Conservation (phyloP, 2,329 filamentous ascomycete genomes). For the Kalmusia sp. region DNA sequence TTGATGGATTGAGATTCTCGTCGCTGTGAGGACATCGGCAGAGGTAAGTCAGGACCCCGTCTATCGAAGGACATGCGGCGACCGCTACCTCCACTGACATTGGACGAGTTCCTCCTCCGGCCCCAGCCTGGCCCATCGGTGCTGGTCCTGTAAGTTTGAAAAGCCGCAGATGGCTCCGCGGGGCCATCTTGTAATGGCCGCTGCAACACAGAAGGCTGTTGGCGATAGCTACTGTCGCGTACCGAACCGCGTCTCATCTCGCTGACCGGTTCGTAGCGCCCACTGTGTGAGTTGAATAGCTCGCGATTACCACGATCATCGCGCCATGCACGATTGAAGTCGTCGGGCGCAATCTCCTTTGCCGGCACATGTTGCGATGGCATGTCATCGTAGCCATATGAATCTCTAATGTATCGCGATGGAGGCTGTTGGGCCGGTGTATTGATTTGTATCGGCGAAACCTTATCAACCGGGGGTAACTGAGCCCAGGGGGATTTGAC, state of each 20-base stretch:
- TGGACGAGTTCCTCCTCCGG: conserved; percentile 85
- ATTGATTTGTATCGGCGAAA: conserved; percentile 72
- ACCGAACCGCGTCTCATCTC: conserved; percentile 74
- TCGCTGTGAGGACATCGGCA: conserved; percentile 36
- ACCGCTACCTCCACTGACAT: conserved; percentile 84
- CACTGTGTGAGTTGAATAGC: conserved; percentile 93
- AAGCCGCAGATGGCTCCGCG: conserved; percentile 84
- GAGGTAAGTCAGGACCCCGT: conserved; percentile 48
- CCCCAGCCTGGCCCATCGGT: conserved; percentile 70
- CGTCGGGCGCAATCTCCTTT: conserved; percentile 91
- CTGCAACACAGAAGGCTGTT: conserved; percentile 82
- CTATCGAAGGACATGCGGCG: conserved; percentile 67
- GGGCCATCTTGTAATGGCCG: conserved; percentile 70
- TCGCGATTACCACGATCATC: conserved; percentile 76
- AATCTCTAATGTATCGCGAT: conserved; percentile 63
- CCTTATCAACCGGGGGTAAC: conserved; percentile 83
- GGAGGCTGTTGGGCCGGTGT: conserved; percentile 52
- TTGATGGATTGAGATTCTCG: conserved; percentile 40
- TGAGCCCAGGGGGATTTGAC: conserved; percentile 92
- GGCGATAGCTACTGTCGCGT: conserved; percentile 72
- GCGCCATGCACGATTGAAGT: conserved; percentile 87
- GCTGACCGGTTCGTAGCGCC: conserved; percentile 86
- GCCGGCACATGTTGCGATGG: conserved; percentile 61
- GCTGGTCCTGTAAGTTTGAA: conserved; percentile 78
- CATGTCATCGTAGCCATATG: conserved; percentile 62